Conservation (phyloP, 192 early-diverging fungal species). For the Thoreauomyces humboldtii region DNA sequence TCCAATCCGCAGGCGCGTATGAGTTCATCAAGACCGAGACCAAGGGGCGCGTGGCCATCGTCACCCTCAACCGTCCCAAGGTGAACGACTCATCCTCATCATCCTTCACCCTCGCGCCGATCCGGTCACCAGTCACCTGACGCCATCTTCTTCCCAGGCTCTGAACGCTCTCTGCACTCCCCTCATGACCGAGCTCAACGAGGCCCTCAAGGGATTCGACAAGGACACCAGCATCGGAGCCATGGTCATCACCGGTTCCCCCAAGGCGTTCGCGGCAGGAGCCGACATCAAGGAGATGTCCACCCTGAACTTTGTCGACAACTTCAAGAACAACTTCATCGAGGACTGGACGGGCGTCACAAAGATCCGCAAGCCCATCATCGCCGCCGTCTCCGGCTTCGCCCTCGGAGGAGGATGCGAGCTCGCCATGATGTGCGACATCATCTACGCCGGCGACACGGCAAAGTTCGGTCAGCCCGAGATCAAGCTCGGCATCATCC, state of each 20-base stretch:
- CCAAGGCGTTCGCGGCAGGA: conserved; percentile 97
- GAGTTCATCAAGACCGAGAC: conserved; percentile 40
- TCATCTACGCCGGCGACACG: conserved; percentile 97
- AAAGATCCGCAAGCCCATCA: conserved; percentile 88
- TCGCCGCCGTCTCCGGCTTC: conserved; percentile 98
- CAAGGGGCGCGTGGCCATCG: conserved; percentile 69
- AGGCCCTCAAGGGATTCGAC: conserved; percentile 77
- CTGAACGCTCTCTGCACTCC: conserved; percentile 94
- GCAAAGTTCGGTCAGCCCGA: conserved; percentile 98
- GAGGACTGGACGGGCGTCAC: conserved; percentile 92
- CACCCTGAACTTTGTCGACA: conserved; percentile 78
- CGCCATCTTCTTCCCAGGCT: too few relatives aligned
- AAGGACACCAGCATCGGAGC: conserved; percentile 75
- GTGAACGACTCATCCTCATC: too few relatives aligned
- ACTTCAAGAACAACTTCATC: conserved; percentile 90
- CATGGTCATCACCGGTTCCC: conserved; percentile 92
- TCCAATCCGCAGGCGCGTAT: conserved; percentile 17
- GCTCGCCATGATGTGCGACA: conserved; percentile 97
- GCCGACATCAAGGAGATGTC: conserved; percentile 99
- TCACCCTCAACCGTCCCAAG: conserved; percentile 92
- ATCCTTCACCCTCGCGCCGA: too few relatives aligned
- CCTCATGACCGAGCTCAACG: conserved; percentile 90
- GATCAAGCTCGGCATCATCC: conserved; percentile 97
- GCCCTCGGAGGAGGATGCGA: conserved; percentile 99
- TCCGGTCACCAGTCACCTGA: too few relatives aligned